phyloP scores from a whole-genome alignment of 2,329 filamentous ascomycete species.

The Colletotrichum phormii region DNA sequence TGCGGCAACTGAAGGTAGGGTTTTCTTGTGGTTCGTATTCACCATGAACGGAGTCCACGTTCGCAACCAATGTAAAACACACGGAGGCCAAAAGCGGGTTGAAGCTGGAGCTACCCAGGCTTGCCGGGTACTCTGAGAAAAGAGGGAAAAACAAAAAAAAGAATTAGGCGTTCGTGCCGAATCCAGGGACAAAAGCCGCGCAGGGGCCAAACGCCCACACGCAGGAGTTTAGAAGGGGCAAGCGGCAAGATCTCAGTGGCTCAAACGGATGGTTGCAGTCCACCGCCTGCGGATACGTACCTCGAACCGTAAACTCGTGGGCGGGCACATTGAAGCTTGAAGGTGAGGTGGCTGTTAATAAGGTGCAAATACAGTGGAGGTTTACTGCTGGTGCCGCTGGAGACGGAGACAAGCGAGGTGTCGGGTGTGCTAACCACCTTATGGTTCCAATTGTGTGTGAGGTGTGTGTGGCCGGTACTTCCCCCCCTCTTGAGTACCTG shows the following conservation, averaged over 20 bases:
- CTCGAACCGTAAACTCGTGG: slow-evolving; percentile 25
- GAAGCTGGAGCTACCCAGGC: neutral
- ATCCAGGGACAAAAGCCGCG: slow-evolving; percentile 22
- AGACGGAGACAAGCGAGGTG: neutral
- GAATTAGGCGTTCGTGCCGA: slow-evolving; percentile 29
- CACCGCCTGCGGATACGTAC: slow-evolving; percentile 31
- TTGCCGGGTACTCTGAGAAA: neutral
- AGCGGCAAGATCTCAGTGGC: slow-evolving; percentile 28
- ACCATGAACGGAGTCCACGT: neutral
- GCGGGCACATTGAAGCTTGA: slow-evolving; percentile 8
- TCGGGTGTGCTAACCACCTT: neutral
- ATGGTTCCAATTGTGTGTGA: no score
- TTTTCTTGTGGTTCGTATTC: neutral
- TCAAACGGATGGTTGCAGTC: slow-evolving; percentile 22
- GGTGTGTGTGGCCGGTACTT: slow-evolving; percentile 17
- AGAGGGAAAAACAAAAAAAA: neutral
- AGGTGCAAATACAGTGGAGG: neutral
- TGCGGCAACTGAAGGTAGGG: neutral
- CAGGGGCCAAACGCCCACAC: slow-evolving; percentile 22
- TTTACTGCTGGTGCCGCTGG: neutral
- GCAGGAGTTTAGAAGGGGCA: slow-evolving; percentile 1
- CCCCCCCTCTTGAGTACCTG: slow-evolving; percentile 13
- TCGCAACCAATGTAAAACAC: neutral
- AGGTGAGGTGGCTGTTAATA: neutral
- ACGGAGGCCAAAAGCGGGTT: neutral